Conservation (phyloP, 1,139 yeast genomes). For the Sugiyamaella novakii region DNA sequence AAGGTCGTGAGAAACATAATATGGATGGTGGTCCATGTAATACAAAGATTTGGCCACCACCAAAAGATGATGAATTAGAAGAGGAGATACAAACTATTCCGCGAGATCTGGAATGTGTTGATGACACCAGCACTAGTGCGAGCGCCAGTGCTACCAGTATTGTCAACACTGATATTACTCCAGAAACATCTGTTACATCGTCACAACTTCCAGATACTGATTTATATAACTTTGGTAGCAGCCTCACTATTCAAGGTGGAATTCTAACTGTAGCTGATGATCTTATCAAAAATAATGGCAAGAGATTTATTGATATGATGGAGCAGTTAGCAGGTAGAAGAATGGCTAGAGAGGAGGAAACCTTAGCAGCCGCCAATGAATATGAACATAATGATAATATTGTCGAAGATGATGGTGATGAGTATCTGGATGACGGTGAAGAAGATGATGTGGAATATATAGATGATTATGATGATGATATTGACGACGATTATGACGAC, state of each 20-base stretch:
- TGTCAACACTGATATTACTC: background rate
- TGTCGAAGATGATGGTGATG: conserved; percentile 43
- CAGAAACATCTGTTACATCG: background rate
- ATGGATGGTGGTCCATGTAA: conserved; percentile 15
- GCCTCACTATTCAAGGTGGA: conserved; percentile 46
- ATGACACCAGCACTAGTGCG: too few species aligned
- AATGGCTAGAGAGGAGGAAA: conserved; percentile 52
- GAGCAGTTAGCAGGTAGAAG: conserved; percentile 68
- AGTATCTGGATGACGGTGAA: conserved; percentile 43
- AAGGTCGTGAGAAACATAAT: conserved; percentile 13
- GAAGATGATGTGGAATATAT: conserved; percentile 32
- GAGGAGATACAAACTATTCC: background rate
- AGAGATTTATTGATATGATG: conserved; percentile 73
- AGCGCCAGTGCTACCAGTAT: background rate
- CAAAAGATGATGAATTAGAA: background rate
- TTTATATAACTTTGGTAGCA: conserved; percentile 41
- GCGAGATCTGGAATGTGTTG: too few species aligned
- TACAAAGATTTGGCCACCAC: conserved; percentile 10
- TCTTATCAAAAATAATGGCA: conserved; percentile 71
- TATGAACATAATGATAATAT: conserved; percentile 44
- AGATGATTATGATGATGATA: conserved; percentile 34
- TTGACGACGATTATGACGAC: conserved; percentile 34
- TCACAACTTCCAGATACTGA: conserved; percentile 25
- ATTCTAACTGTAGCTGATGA: conserved; percentile 75
- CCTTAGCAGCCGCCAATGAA: conserved; percentile 40